Conservation (phyloP, 768 basidiomycete genomes). For the Leccinum imitatum region DNA sequence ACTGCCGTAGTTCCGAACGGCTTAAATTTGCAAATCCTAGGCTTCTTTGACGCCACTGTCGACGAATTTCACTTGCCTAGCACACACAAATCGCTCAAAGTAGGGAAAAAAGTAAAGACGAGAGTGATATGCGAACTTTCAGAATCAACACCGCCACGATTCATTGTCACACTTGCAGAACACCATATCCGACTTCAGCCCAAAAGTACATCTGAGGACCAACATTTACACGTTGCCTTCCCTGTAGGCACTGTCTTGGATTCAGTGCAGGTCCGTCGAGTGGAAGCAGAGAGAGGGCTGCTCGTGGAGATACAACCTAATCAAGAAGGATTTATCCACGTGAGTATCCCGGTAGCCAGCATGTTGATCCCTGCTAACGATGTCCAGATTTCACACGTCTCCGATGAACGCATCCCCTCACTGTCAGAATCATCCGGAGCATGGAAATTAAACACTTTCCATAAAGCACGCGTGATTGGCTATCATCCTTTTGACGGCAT, state of each 20-base stretch:
- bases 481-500: constrained; percentile 84
- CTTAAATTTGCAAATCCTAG: constrained; percentile 84
- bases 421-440: constrained; percentile 68
- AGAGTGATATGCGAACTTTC: constrained; percentile 82
- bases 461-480: constrained; percentile 85
- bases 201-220: constrained; percentile 34
- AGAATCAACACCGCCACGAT: constrained; percentile 68
- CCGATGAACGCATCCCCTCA: constrained; percentile 87
- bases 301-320: constrained; percentile 63
- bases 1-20: constrained; percentile 74
- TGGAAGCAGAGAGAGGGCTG: constrained; percentile 83
- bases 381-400: constrained; percentile 85
- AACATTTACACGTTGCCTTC: constrained; percentile 53
- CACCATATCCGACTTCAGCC: constrained; percentile 63
- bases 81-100: constrained; percentile 47
- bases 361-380: constrained; percentile 3
- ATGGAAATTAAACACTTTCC: constrained; percentile 78
- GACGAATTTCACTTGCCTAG: constrained; percentile 73
- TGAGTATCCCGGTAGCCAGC: constrained; percentile 40
- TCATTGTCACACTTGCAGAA: constrained; percentile 73
- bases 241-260: constrained; percentile 76
- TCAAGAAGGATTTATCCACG: constrained; percentile 83
- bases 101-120: constrained; percentile 78
- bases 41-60: constrained; percentile 89
- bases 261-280: constrained; percentile 64